A percentile compares a stretch with the other conserved stretches of the same genome.
Evolutionary conservation across 495 filamentous ascomycete species (phyloP).

Genomic region (Xylaria curta): DNA sequence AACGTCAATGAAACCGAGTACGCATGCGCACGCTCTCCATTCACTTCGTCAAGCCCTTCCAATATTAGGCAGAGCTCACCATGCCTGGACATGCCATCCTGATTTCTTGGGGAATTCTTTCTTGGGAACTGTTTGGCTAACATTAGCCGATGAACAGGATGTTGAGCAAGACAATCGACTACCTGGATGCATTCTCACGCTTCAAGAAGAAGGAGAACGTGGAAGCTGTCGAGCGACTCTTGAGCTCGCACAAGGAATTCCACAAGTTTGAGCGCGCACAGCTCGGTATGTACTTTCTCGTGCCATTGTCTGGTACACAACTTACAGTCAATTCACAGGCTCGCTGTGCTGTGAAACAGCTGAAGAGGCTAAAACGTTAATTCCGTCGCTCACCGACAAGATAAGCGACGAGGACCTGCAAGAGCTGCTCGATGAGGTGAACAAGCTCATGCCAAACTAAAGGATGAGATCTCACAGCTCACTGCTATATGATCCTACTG

Average conservation of each 20-base stretch:
- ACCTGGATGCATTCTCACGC: conserved; percentile 89
- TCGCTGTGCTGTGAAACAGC: conserved; percentile 88
- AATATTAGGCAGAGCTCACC: background rate
- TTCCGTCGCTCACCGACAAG: conserved; percentile 88
- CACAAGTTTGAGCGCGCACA: conserved; percentile 92
- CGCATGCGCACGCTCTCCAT: conserved; percentile 25
- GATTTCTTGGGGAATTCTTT: background rate
- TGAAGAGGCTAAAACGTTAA: conserved; percentile 95
- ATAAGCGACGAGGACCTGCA: conserved; percentile 86
- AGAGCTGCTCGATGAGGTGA: conserved; percentile 87
- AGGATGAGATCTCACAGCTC: background rate
- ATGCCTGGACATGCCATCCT: background rate
- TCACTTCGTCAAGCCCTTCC: background rate
- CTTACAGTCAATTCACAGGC: conserved; percentile 55
- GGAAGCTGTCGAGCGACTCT: conserved; percentile 83
- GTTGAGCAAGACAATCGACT: conserved; percentile 85
- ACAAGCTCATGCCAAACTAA: conserved; percentile 65
- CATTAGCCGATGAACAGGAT: conserved; percentile 45
- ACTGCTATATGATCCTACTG: background rate
- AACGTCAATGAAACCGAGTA: conserved; percentile 72
- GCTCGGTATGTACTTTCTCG: conserved; percentile 68
- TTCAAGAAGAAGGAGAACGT: conserved; percentile 96
- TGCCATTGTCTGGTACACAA: conserved; percentile 16
- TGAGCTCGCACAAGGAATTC: conserved; percentile 77
- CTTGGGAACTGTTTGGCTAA: conserved; percentile 13